phyloP scores from a whole-genome alignment of 192 early-diverging fungal genomes.

The Coemansia sp. region DNA sequence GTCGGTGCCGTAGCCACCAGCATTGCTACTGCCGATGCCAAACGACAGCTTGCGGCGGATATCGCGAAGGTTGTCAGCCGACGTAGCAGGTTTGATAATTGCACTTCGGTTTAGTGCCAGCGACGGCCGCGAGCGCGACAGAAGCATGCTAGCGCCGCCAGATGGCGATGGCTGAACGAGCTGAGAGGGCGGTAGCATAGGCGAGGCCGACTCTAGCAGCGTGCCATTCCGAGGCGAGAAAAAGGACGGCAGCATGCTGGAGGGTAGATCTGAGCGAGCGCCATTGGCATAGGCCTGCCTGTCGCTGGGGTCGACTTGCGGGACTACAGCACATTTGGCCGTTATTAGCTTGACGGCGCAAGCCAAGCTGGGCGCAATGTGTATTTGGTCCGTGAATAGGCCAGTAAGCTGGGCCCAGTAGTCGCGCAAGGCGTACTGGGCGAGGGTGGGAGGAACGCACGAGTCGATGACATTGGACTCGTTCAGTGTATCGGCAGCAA shows the following conservation, averaged over 20 bases:
- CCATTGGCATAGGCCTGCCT: not conserved
- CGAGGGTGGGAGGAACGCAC: constrained; percentile 33
- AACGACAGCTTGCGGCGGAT: constrained; percentile 22
- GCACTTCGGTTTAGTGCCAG: constrained; percentile 23
- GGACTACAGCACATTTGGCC: constrained; percentile 15
- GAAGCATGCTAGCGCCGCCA: constrained; percentile 10
- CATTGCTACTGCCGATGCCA: constrained; percentile 11
- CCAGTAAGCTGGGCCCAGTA: constrained; percentile 46
- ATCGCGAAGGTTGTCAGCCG: constrained; percentile 32
- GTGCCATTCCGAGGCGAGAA: not conserved
- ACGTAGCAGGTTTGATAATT: constrained; percentile 22
- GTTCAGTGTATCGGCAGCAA: constrained; percentile 30
- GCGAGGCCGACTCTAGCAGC: constrained; percentile 12
- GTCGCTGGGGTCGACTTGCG: not conserved
- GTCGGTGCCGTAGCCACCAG: constrained; percentile 3
- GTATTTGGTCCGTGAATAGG: constrained; percentile 24
- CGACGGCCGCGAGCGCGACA: constrained; percentile 10
- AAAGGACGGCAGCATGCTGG: constrained; percentile 1
- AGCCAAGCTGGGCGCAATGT: constrained; percentile 38
- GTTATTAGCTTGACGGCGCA: constrained; percentile 28
- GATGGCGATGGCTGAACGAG: constrained; percentile 27
- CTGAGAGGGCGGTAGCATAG: constrained; percentile 10
- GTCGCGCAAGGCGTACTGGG: constrained; percentile 46
- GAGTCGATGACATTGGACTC: constrained; percentile 34
- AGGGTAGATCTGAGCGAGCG: not conserved